Evolutionary conservation across 75 land plant genomes (phyloP), one percentile per base, ranked within the genome.

Genomic region (Sequoia sempervirens): DNA sequence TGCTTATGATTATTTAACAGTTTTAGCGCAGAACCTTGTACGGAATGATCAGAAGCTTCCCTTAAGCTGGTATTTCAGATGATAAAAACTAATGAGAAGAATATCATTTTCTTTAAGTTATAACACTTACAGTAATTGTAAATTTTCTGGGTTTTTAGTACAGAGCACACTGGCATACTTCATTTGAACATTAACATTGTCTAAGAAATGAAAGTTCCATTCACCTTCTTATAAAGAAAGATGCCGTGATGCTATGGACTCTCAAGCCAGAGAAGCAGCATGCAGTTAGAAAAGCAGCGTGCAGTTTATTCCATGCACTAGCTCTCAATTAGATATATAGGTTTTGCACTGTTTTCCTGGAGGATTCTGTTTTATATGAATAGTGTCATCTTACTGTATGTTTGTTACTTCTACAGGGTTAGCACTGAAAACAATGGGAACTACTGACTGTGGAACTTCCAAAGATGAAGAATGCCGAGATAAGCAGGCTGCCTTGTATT

Each of bases 401-500:
- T 73, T 50, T 74, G 20, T 40, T 40, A 18, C 9, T 78, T 45
- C 46, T 43, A 10, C 52, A 78, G 80, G 52, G 15, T 45, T 78
- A 45, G 47, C 47, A 45, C 30, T 78, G 45, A 45, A 78, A 12
- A 43, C 80, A 78, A 78, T 78, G 80, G 80, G 50, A 40, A 78
- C 80, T 26, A 1, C 80, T 45, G 80, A 78, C 13, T 78, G 80
- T 45, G 50, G 80, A 78, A 4, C 12, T 43, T n/a, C 28, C 13
- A 20, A 7, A 20, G 80, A 78, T 12, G 9, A 3, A 10, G 45
- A 45, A 78, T 78, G 80, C n/a, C 80, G 80, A 78, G 88, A 94
- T 58, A 88, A 88, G 34, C 81, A 79, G 15, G 76, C 84, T 18
- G 93, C 99, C 12, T 53, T 91, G 30, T 79, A 45, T 37, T 84